phyloP scores from a whole-genome alignment of 2,329 filamentous ascomycete genomes.

The Claviceps maximensis region DNA sequence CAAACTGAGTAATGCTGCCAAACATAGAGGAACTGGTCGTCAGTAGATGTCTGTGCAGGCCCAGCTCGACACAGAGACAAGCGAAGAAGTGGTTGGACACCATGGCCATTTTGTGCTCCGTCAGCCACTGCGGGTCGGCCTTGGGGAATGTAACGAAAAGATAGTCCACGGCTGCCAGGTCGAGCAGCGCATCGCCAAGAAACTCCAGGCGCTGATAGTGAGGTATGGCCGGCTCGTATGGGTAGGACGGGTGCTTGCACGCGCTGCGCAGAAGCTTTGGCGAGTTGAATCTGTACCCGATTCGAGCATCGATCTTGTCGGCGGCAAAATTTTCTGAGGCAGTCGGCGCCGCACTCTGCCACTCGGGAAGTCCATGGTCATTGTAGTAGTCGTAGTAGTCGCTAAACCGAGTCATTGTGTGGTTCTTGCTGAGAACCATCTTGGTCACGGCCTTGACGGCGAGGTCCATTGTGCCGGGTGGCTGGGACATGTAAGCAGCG shows the following conservation, averaged over 20 bases:
- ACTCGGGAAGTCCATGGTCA: slow-evolving; percentile 55
- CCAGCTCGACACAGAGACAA: slow-evolving; percentile 64
- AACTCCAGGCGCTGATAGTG: slow-evolving; percentile 89
- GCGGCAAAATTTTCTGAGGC: slow-evolving; percentile 58
- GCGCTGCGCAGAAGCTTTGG: slow-evolving; percentile 69
- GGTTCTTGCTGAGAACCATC: slow-evolving; percentile 56
- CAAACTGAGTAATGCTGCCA: slow-evolving; percentile 38
- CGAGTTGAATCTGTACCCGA: slow-evolving; percentile 54
- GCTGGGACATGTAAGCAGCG: slow-evolving; percentile 51
- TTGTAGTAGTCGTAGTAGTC: slow-evolving; percentile 74
- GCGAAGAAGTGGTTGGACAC: slow-evolving; percentile 91
- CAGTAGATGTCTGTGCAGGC: slow-evolving; percentile 62
- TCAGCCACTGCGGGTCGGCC: slow-evolving; percentile 89
- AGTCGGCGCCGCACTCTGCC: slow-evolving; percentile 50
- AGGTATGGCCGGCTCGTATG: slow-evolving; percentile 60
- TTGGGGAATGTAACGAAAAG: slow-evolving; percentile 65
- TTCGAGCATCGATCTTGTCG: slow-evolving; percentile 43
- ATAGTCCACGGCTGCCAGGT: slow-evolving; percentile 73
- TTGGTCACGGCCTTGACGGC: slow-evolving; percentile 51
- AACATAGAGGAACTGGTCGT: slow-evolving; percentile 31
- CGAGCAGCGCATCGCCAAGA: slow-evolving; percentile 75
- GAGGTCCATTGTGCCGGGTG: slow-evolving; percentile 34
- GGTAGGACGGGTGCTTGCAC: slow-evolving; percentile 78
- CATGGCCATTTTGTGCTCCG: slow-evolving; percentile 99
- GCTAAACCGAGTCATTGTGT: slow-evolving; percentile 53